Evolutionary conservation across 805 yeast genomes (phyloP), one percentile per base, ranked within the genome.

Genomic region (Yarrowia divulgata): DNA sequence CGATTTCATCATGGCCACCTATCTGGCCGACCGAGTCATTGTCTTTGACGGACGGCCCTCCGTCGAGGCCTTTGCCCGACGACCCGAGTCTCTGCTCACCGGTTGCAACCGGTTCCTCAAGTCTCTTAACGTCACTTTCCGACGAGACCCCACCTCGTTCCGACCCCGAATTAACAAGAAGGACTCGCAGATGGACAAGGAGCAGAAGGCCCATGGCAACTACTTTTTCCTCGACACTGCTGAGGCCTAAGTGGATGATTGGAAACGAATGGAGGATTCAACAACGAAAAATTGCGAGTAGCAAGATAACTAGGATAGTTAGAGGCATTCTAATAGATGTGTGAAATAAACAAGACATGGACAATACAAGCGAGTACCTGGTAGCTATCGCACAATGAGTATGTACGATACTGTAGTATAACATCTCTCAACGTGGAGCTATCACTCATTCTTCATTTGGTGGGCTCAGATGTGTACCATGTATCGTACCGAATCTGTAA

Each of bases 1-100:
- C 88, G 99, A 95, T 87, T 95, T 95, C 87, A 95, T 95, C 84
- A 95, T 95, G 99, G 98, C 99, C 73, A 95, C 99, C 18, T 95
- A 95, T 80, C 86, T 95, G 85, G 99, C 99, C 72, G 99, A 95
- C 82, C 88, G 97, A 78, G 99, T 95, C 76, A 94, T 95, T 86
- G 98, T 95, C 69, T 95, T 94, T 77, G 99, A 95, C 81, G 99
- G 99, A 81, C 77, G 82, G 73, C 98, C 99, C 68, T 92, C 98
- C 35, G 85, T 86, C 78, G 84, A 88, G 73, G 94, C 99, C 42
- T 79, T 81, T 74, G 98, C 99, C 48, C 90, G 88, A 77, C 81
- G 90, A 67, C 98, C 99, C 68, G 97, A 95, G 83, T 87, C 97
- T 49, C 85, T 95, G 79, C 85, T 96, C 78, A 93, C 98, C 68